phyloP scores from a whole-genome alignment of 345 rosid species.

The Hirschfeldia incana region DNA sequence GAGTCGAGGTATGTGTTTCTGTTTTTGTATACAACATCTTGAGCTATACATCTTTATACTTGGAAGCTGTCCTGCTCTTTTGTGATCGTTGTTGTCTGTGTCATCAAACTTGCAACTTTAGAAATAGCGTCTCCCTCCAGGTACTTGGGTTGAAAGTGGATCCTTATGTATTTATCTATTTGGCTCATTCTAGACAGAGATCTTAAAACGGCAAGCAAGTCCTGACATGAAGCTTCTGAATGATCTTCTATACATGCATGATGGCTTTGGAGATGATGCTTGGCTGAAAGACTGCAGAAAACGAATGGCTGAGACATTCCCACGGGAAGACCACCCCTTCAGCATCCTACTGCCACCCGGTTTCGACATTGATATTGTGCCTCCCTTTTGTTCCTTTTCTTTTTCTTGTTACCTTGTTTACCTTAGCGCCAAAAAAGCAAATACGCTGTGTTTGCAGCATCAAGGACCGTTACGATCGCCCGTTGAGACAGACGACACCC shows the following conservation, averaged over 20 bases:
- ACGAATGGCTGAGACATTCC: slow-evolving; percentile 61
- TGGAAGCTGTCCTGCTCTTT: neutral
- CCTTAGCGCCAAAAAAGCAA: neutral
- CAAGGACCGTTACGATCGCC: slow-evolving; percentile 66
- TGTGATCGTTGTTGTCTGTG: neutral
- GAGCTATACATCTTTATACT: neutral
- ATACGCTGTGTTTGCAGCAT: no score
- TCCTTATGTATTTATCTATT: slow-evolving; percentile 18
- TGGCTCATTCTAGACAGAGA: slow-evolving; percentile 44
- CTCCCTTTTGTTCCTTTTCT: neutral
- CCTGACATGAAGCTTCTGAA: slow-evolving; percentile 90
- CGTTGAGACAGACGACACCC: slow-evolving; percentile 58
- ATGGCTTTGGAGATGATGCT: slow-evolving; percentile 68
- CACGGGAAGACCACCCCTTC: slow-evolving; percentile 86
- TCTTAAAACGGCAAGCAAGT: slow-evolving; percentile 74
- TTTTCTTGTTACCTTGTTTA: neutral
- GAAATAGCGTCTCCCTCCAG: no score
- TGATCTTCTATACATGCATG: slow-evolving; percentile 79
- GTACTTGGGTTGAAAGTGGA: slow-evolving; percentile 14
- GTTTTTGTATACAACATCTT: slow-evolving; percentile 6
- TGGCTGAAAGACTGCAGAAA: slow-evolving; percentile 88
- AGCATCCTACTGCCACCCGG: slow-evolving; percentile 81
- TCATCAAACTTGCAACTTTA: no score
- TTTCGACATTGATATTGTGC: slow-evolving; percentile 78
- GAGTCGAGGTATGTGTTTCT: slow-evolving; percentile 62